These are phyloP conservation scores for Rhodosporidiobolus odoratus DNA, from an alignment of 768 basidiomycete genomes.

Conservation along the genomic window DNA sequence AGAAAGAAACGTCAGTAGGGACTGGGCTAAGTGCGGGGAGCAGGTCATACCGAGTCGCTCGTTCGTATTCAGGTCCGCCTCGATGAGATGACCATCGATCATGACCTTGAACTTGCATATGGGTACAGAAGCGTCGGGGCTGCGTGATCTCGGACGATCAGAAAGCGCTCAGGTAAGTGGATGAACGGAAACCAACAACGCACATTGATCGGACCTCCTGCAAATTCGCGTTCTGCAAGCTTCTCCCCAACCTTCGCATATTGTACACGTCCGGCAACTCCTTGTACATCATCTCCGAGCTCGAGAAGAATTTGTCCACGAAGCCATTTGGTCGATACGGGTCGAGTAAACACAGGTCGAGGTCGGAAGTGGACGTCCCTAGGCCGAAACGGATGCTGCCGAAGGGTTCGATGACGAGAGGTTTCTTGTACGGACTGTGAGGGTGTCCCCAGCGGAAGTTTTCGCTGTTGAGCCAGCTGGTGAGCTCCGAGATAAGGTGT, in stretches of 20 bases:
- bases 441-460: conserved; percentile 29
- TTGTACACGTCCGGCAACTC: conserved; percentile 35
- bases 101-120: conserved; percentile 39
- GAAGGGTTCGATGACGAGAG: conserved; percentile 35
- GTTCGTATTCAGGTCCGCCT: conserved; percentile 57
- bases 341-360: conserved; percentile 42
- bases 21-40: too few species aligned
- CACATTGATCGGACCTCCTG: conserved; percentile 24
- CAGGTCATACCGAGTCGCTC: conserved; percentile 57
- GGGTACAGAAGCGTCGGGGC: conserved; percentile 43
- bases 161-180: too few species aligned
- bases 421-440: conserved; percentile 10
- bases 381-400: conserved; percentile 40
- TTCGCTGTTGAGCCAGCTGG: conserved; percentile 23
- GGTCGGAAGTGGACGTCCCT: conserved; percentile 35
- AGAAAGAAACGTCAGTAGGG: background rate
- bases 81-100: conserved; percentile 27
- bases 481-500: conserved; percentile 31
- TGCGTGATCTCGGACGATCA: conserved; percentile 14
- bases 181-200: background rate
- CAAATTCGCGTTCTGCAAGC: conserved; percentile 15
- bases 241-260: conserved; percentile 21
- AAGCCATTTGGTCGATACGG: conserved; percentile 40
- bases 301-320: conserved; percentile 30
- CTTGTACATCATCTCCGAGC: background rate